These are phyloP conservation scores for Puccinia triticina DNA, from an alignment of 1,284 basidiomycete species.

Conservation along the genomic window DNA sequence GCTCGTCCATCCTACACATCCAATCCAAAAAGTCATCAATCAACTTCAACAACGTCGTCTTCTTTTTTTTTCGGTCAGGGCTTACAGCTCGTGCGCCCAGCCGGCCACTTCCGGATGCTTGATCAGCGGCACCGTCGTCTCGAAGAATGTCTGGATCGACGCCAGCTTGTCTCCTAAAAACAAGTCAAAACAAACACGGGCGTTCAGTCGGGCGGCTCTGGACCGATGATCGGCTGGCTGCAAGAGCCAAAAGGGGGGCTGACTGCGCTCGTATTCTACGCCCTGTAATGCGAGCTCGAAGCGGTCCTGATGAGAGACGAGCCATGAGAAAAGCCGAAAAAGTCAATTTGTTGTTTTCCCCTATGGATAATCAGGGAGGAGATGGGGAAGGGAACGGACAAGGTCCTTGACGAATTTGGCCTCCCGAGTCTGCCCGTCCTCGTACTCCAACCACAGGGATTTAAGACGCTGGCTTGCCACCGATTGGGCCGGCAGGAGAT, in stretches of 20 bases:
- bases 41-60: no score
- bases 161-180: constrained; percentile 37
- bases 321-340: neutral
- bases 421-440: constrained; percentile 11
- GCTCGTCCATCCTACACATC: constrained; percentile 36
- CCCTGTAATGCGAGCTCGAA: constrained; percentile 47
- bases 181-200: neutral
- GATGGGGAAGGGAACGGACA: neutral
- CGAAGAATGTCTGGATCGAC: constrained; percentile 72
- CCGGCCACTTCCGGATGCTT: constrained; percentile 73
- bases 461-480: neutral
- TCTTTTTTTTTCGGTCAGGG: no score
- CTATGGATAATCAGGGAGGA: neutral
- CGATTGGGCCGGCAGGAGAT: constrained; percentile 26
- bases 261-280: constrained; percentile 42
- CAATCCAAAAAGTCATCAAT: neutral
- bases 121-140: constrained; percentile 72
- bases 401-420: constrained; percentile 50
- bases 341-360: no score
- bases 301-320: constrained; percentile 26
- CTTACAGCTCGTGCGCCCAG: constrained; percentile 67
- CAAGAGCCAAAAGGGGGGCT: neutral
- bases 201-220: no score
- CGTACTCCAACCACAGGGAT: constrained; percentile 41
- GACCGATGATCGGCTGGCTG: neutral